Evolutionary conservation across 108 stramenopile species (phyloP).

Genomic region (Cyclostephanos tholiformis): DNA sequence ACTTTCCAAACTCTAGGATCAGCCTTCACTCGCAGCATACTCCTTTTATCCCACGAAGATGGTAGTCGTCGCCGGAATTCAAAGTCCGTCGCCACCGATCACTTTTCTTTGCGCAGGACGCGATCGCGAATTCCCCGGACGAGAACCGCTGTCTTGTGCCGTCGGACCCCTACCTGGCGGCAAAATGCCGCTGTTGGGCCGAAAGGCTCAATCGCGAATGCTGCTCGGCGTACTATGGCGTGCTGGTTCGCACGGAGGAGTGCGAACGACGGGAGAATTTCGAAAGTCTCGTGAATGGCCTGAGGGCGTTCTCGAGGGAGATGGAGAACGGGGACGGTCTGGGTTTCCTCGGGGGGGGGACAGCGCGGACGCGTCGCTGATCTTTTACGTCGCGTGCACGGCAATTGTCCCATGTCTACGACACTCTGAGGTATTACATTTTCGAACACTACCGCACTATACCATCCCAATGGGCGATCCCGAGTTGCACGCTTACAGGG

Average conservation of each 20-base stretch:
- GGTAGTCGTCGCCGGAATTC: too few species aligned
- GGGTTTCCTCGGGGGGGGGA: constrained; percentile 60
- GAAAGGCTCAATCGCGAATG: constrained; percentile 81
- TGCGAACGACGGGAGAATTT: constrained; percentile 70
- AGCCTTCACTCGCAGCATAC: too few species aligned
- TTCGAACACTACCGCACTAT: constrained; percentile 83
- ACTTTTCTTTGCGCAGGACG: too few species aligned
- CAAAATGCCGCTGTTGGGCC: constrained; percentile 70
- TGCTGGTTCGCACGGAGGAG: constrained; percentile 73
- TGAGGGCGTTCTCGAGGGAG: constrained; percentile 63
- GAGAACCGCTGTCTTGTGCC: constrained; percentile 55
- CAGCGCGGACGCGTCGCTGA: constrained; percentile 67
- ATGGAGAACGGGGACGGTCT: constrained; percentile 56
- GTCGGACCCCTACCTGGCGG: constrained; percentile 71
- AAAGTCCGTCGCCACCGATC: too few species aligned
- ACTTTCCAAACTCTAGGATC: too few species aligned
- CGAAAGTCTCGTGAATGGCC: constrained; percentile 59
- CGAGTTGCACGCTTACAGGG: constrained; percentile 64
- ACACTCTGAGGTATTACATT: constrained; percentile 80
- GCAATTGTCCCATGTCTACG: too few species aligned
- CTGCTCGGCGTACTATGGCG: constrained; percentile 81
- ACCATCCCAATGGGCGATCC: constrained; percentile 58
- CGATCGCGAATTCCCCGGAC: constrained; percentile 57
- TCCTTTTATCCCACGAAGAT: too few species aligned
- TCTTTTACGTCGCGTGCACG: too few species aligned